Percentiles rank a stretch among this genome's conserved stretches.
Evolutionary conservation across 2,329 filamentous ascomycete genomes (phyloP).

Genomic region (Trichoderma oligosporum): DNA sequence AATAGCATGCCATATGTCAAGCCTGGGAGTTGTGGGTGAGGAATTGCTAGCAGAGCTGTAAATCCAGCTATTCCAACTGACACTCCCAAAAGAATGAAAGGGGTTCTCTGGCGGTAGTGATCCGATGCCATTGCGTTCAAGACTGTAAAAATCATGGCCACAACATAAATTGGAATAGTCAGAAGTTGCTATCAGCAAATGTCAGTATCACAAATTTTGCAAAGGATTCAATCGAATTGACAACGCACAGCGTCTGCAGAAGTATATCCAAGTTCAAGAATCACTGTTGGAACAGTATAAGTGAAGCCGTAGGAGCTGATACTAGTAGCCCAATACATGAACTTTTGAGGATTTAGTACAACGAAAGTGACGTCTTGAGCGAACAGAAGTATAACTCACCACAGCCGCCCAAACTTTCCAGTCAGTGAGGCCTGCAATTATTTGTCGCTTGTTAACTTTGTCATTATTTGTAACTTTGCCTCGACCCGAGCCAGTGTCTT

Average conservation of each 20-base stretch:
- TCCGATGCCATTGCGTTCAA: neutral
- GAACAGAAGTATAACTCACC: neutral
- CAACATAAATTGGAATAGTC: constrained; percentile 10
- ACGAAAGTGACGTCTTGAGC: neutral
- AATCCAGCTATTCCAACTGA: neutral
- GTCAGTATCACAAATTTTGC: neutral
- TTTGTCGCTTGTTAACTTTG: neutral
- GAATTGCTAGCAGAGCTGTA: neutral
- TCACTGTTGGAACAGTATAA: neutral
- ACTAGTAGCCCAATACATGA: neutral
- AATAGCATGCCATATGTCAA: neutral
- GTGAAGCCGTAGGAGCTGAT: neutral
- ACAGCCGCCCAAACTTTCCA: neutral
- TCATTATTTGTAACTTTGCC: neutral
- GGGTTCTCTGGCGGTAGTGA: neutral
- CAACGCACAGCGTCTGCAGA: neutral
- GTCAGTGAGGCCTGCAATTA: constrained; percentile 35
- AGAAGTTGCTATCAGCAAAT: neutral
- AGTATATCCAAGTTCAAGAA: neutral
- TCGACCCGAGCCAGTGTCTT: neutral
- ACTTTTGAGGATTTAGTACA: neutral
- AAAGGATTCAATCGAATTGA: neutral
- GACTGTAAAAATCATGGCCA: constrained; percentile 1
- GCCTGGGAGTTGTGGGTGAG: neutral
- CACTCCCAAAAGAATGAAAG: neutral